phyloP scores from a whole-genome alignment of 2,329 filamentous ascomycete species.

The Hypoxylon sp. region DNA sequence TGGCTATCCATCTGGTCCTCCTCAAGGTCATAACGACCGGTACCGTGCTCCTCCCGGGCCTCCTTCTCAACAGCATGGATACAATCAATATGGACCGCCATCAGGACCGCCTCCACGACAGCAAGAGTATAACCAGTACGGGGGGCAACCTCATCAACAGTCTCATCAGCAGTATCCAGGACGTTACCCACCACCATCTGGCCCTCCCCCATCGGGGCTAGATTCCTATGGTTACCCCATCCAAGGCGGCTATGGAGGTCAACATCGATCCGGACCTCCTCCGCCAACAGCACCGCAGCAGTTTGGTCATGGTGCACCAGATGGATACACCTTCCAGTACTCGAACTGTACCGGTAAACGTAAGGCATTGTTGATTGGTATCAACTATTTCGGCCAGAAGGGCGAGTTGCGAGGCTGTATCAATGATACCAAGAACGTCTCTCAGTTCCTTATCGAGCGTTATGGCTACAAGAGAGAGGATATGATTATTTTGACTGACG shows the following conservation, averaged over 20 bases:
- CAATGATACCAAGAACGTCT: slow-evolving; percentile 83
- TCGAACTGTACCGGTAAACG: slow-evolving; percentile 76
- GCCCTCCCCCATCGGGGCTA: slow-evolving; percentile 53
- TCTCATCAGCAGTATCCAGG: slow-evolving; percentile 29
- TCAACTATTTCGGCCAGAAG: slow-evolving; percentile 80
- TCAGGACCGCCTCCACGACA: slow-evolving; percentile 32
- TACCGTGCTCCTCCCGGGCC: slow-evolving; percentile 44
- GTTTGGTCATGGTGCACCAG: slow-evolving; percentile 74
- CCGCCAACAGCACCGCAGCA: slow-evolving; percentile 61
- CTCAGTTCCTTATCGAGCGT: slow-evolving; percentile 71
- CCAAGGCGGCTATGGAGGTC: slow-evolving; percentile 46
- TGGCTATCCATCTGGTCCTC: slow-evolving; percentile 35
- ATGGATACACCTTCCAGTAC: slow-evolving; percentile 77
- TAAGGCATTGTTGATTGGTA: slow-evolving; percentile 79
- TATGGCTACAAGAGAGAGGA: slow-evolving; percentile 79
- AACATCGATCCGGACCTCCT: slow-evolving; percentile 49
- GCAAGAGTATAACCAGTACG: slow-evolving; percentile 47
- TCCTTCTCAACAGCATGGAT: slow-evolving; percentile 42
- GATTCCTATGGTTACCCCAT: slow-evolving; percentile 54
- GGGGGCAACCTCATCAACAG: slow-evolving; percentile 39
- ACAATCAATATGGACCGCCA: slow-evolving; percentile 40
- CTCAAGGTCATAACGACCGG: slow-evolving; percentile 45
- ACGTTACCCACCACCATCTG: slow-evolving; percentile 41
- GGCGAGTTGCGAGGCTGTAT: slow-evolving; percentile 80
- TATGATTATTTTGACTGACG: slow-evolving; percentile 81